Base-by-base conservation (phyloP, 495 filamentous ascomycete species). In the Aspergillus sclerotiicarbonarius region DNA sequence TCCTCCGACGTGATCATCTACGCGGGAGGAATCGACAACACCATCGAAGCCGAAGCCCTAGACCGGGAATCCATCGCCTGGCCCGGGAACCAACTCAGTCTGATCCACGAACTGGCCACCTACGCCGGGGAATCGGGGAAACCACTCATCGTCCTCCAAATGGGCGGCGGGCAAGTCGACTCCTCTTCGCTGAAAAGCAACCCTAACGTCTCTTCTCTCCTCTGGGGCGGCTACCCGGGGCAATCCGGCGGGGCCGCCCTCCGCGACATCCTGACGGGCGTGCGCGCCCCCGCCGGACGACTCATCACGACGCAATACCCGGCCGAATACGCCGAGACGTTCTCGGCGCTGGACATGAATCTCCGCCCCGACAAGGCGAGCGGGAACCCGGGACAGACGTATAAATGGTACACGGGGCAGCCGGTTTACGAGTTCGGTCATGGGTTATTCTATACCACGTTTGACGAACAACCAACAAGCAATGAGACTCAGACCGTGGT, bases 211-310 rank as follows among this genome's bases (percentile, higher is more conserved):
- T 78, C 73, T 35, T 75, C 81, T 2, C 66, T 86, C 6, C 43
- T 85, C 16, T 86, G 82, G 82, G 83, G 71, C 12, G 82, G 82
- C 3, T 86, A 85, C 62, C 82, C 82, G 0, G 82, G 83, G n/a
- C 83, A 86, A 62, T 75, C 78, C 13, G 83, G 82, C 19, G 82
- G 82, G 0, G 68, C 72, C 12, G 83, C 82, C 6, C 72, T 84
- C 8, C 56, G 81, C 31, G 80, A 86, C 49, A 78, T 84, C 37
- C 64, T 86, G 15, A 79, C 72, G 1, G 83, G 83, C 5, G 77
- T 74, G 35, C 74, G 70, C 19, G 74, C 81, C 4, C 82, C 84
- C 0, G 83, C 84, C 29, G 84, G 84, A 2, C 74, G 84, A 6
- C 70, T 87, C 31, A 76, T 81, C 6, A 65, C 71, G 0, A 87